These are phyloP conservation scores for Candida adriatica DNA, from an alignment of 805 yeast species.

Conservation along the genomic window DNA sequence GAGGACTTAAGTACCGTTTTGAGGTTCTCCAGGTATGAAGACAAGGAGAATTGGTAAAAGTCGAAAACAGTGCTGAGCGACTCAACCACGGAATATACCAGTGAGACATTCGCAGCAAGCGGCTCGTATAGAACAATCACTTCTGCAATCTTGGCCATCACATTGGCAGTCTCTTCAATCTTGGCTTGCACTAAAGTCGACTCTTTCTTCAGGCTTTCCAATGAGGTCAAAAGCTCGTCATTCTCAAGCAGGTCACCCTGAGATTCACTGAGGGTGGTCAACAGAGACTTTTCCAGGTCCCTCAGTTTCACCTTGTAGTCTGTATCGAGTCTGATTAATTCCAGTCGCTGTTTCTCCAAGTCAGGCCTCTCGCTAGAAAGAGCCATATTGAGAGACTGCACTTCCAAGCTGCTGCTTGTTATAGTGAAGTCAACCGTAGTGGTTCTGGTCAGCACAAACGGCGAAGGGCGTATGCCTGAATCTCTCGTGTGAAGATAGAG, in stretches of 20 bases:
- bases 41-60: constrained; percentile 56
- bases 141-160: constrained; percentile 48
- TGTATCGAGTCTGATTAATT: constrained; percentile 47
- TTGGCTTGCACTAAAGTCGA: constrained; percentile 46
- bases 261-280: constrained; percentile 49
- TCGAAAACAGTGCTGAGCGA: constrained; percentile 33
- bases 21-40: constrained; percentile 33
- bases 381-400: constrained; percentile 51
- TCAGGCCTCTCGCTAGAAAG: constrained; percentile 58
- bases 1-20: constrained; percentile 21
- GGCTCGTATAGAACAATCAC: constrained; percentile 41
- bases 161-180: constrained; percentile 44
- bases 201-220: constrained; percentile 63
- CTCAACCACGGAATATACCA: constrained; percentile 41
- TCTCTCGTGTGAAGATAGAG: constrained; percentile 59
- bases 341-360: constrained; percentile 48
- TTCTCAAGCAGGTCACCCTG: constrained; percentile 64
- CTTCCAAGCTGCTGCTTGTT: constrained; percentile 61
- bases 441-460: constrained; percentile 57
- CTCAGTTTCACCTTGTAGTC: constrained; percentile 51
- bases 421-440: constrained; percentile 63
- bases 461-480: constrained; percentile 36
- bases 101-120: constrained; percentile 50
- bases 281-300: constrained; percentile 49
- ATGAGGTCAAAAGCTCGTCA: constrained; percentile 46